Conservation (phyloP, 2,329 filamentous ascomycete genomes). For the Pseudodiploospora longispora region DNA sequence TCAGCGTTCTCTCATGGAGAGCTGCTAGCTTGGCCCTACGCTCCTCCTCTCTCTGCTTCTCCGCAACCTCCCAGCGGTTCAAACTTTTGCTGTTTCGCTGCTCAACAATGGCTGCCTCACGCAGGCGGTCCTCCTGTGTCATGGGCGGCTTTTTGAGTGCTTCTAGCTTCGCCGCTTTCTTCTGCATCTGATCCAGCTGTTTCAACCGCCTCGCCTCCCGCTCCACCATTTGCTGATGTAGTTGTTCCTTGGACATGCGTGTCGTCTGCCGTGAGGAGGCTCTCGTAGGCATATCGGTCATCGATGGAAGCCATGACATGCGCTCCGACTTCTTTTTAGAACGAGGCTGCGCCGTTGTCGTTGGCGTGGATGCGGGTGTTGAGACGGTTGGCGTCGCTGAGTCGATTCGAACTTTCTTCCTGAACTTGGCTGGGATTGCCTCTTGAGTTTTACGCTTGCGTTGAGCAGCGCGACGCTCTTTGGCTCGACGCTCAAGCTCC, state of each 20-base stretch:
- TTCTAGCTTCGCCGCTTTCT: conserved; percentile 60
- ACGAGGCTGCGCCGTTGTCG: conserved; percentile 35
- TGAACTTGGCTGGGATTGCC: conserved; percentile 59
- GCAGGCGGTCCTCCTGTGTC: conserved; percentile 79
- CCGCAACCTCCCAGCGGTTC: conserved; percentile 88
- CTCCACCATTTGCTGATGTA: conserved; percentile 65
- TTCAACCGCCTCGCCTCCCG: conserved; percentile 63
- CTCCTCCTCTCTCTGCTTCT: conserved; percentile 81
- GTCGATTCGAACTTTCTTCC: conserved; percentile 71
- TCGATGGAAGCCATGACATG: conserved; percentile 48
- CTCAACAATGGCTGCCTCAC: conserved; percentile 76
- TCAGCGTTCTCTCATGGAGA: conserved; percentile 74
- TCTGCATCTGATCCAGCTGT: conserved; percentile 60
- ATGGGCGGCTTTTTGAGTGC: conserved; percentile 70
- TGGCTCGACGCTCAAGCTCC: conserved; percentile 71
- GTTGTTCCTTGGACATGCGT: conserved; percentile 50
- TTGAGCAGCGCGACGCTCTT: conserved; percentile 55
- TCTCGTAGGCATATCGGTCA: conserved; percentile 47
- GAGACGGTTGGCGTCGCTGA: conserved; percentile 28
- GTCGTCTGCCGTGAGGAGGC: conserved; percentile 52
- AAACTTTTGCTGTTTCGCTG: conserved; percentile 81
- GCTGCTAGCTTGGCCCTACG: conserved; percentile 77
- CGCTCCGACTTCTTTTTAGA: conserved; percentile 55
- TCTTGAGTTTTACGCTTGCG: conserved; percentile 77
- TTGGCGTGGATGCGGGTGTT: conserved; percentile 22